Evolutionary conservation across 352 stramenopile species (phyloP).

Genomic region (Phytophthora ohioensis): DNA sequence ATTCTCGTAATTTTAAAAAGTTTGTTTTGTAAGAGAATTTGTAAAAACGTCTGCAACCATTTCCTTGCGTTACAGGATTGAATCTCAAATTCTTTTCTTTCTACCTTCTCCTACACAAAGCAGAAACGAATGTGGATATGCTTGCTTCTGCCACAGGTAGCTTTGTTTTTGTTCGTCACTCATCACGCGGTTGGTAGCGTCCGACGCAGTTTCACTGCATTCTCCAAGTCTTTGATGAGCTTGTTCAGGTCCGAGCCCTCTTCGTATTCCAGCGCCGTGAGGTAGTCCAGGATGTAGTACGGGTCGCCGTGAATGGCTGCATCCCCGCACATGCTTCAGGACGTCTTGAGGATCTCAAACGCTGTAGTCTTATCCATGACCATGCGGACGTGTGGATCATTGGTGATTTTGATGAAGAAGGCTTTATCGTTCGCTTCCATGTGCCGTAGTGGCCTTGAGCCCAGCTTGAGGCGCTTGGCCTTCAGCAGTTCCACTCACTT

Average conservation of each 20-base stretch:
- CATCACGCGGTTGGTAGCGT: conserved; percentile 1
- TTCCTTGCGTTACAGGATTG: conserved; percentile 13
- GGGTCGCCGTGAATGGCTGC: neutral
- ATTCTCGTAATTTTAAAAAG: no score
- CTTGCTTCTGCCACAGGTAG: neutral
- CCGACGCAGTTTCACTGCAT: neutral
- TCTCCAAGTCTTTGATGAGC: conserved; percentile 1
- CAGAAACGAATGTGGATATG: neutral
- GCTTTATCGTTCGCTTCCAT: neutral
- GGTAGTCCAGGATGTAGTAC: conserved; percentile 5
- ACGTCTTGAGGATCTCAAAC: conserved; percentile 4
- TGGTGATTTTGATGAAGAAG: conserved; percentile 11
- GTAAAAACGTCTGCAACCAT: conserved; percentile 1
- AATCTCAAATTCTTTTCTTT: neutral
- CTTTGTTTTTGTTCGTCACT: neutral
- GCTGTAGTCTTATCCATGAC: neutral
- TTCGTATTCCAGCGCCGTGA: conserved; percentile 5
- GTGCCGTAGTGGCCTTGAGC: neutral
- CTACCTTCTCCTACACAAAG: neutral
- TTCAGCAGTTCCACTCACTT: conserved; percentile 1
- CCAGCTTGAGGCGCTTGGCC: neutral
- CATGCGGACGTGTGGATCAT: conserved; percentile 9
- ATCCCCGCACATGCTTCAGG: conserved; percentile 9
- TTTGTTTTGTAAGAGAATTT: neutral
- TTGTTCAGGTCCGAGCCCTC: neutral